Base-by-base conservation (phyloP, 208 protist species). In the Leishmania tarentolae region DNA sequence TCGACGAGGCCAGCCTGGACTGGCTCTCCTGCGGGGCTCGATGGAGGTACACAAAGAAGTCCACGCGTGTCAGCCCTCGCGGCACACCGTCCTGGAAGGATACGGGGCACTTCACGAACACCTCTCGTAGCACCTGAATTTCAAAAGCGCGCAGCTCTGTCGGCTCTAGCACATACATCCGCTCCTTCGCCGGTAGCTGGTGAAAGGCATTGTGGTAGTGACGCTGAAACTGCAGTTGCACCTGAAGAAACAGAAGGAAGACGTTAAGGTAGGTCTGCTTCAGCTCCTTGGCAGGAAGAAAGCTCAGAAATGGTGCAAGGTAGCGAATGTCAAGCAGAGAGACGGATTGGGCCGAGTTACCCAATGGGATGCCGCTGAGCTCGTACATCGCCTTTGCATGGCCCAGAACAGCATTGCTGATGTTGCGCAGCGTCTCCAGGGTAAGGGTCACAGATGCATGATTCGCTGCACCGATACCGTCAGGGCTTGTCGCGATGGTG, bases 231-330 rank as follows among this genome's bases (percentile, higher is more conserved):
- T 92, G 85, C 59, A 96, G 86, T 75, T 96, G 92, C 74, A 91
- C 83, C 77, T 94, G 91, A 50, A 94, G 82, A 93, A 95, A 94
- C 78, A 91, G 89, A 15, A 96, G 79, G 42, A 94, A 92, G 17
- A 80, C 79, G 28, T 81, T 87, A 35, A 96, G 83, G 75, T 93
- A 94, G 24, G 75, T 86, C 52, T 86, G 56, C 66, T 73, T 52
- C 61, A 96, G 85, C 72, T 96, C 93, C 57, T 79, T 82, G 0
- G 84, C 66, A n/a, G 84, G 56, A 40, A 92, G 79, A n/a, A 93
- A 88, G 76, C 92, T 88, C n/a, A 96, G 79, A 78, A 96, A 94
- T 0, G 92, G 92, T 31, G 90, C 87, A 37, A 96, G 28, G 83
- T 93, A 96, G 68, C 92, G 92, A 53, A 93, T 89, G 65, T 96